These are phyloP conservation scores for Afroboletus lepidellus DNA, from an alignment of 1,284 basidiomycete genomes.

Conservation along the genomic window DNA sequence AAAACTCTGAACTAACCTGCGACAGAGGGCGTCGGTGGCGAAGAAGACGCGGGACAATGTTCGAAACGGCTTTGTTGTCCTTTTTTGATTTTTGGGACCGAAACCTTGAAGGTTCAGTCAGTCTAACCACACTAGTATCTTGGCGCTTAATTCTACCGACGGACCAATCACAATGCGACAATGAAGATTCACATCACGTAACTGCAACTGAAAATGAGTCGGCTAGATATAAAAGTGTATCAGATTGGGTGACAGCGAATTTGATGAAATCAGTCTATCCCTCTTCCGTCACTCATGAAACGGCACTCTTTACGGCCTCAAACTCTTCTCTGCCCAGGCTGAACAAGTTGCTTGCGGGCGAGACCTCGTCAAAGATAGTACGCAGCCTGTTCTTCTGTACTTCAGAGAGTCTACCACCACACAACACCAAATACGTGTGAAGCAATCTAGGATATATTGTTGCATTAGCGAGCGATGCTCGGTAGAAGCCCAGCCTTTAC, in stretches of 20 bases:
- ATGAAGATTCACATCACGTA: slow-evolving; percentile 27
- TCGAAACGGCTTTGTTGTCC: slow-evolving; percentile 13
- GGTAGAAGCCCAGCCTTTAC: slow-evolving; percentile 37
- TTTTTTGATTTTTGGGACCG: slow-evolving; percentile 13
- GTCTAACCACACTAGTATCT: slow-evolving; percentile 2
- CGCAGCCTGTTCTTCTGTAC: slow-evolving; percentile 44
- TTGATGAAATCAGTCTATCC: slow-evolving; percentile 17
- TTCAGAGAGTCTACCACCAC: slow-evolving; percentile 41
- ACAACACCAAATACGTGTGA: slow-evolving; percentile 52
- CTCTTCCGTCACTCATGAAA: slow-evolving; percentile 26
- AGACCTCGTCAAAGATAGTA: slow-evolving; percentile 29
- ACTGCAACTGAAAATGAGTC: slow-evolving; percentile 25
- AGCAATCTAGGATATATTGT: slow-evolving; percentile 42
- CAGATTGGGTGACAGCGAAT: slow-evolving; percentile 14
- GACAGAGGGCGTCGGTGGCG: not conserved
- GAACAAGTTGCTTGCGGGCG: slow-evolving; percentile 19
- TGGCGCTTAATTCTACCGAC: slow-evolving; percentile 11
- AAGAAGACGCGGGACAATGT: slow-evolving; percentile 3
- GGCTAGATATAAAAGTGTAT: slow-evolving; percentile 29
- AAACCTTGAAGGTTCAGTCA: slow-evolving; percentile 21
- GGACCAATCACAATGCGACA: slow-evolving; percentile 23
- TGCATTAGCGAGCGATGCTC: not conserved
- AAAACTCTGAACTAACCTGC: slow-evolving; percentile 15
- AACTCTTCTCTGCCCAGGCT: slow-evolving; percentile 31
- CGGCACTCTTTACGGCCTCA: slow-evolving; percentile 22